phyloP scores from a whole-genome alignment of 495 filamentous ascomycete genomes.

The Chaetomium cochliodes region DNA sequence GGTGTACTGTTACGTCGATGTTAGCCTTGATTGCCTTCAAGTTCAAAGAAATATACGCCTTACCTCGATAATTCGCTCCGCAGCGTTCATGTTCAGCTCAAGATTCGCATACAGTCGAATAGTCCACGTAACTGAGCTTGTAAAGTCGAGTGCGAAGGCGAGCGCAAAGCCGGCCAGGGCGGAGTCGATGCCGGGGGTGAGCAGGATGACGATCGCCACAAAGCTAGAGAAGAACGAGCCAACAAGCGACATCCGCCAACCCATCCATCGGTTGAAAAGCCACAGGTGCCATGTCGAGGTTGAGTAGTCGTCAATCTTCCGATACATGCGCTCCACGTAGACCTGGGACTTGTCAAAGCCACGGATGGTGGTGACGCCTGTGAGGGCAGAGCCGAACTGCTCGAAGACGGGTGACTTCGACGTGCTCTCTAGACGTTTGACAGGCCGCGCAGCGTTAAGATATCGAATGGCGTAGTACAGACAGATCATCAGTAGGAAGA shows the following conservation, averaged over 20 bases:
- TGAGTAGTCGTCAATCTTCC: conserved; percentile 62
- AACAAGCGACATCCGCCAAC: conserved; percentile 65
- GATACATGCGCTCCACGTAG: conserved; percentile 66
- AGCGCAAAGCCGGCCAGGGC: conserved; percentile 79
- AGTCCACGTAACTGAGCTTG: conserved; percentile 55
- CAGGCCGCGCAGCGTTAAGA: conserved; percentile 67
- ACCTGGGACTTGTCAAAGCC: conserved; percentile 63
- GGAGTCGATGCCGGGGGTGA: conserved; percentile 63
- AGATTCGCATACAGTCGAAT: conserved; percentile 62
- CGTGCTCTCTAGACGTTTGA: conserved; percentile 72
- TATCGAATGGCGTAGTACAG: conserved; percentile 59
- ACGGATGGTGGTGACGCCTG: conserved; percentile 72
- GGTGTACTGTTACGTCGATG: conserved; percentile 50
- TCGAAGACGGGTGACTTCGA: conserved; percentile 77
- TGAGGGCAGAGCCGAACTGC: conserved; percentile 66
- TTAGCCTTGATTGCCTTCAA: background rate
- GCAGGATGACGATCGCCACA: conserved; percentile 63
- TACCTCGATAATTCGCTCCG: conserved; percentile 73
- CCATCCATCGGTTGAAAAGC: conserved; percentile 74
- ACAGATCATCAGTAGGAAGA: conserved; percentile 55
- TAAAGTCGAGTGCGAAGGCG: conserved; percentile 56
- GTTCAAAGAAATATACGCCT: background rate
- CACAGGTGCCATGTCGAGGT: conserved; percentile 64
- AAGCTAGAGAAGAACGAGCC: conserved; percentile 68
- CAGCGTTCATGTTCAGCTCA: conserved; percentile 82